Evolutionary conservation across 2,329 filamentous ascomycete genomes (phyloP).

Genomic region (Colletotrichum caudatum): DNA sequence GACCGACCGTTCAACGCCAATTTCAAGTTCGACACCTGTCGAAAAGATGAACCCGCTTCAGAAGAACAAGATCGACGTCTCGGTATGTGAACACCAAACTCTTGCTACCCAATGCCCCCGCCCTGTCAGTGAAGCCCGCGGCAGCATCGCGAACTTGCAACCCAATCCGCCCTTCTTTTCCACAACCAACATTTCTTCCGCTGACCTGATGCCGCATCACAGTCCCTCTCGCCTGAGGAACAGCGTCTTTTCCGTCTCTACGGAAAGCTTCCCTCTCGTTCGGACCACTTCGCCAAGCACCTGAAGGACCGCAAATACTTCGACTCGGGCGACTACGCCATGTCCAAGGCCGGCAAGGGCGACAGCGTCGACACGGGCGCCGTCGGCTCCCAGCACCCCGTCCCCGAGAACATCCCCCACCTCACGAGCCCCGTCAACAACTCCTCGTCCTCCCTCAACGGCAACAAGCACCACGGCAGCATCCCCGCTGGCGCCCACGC

Average conservation of each 20-base stretch:
- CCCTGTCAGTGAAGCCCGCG: constrained; percentile 20
- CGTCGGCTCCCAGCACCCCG: constrained; percentile 93
- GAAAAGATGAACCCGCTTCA: constrained; percentile 90
- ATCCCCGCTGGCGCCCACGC: constrained; percentile 62
- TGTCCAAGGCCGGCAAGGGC: constrained; percentile 97
- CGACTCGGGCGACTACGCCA: constrained; percentile 94
- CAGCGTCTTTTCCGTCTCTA: constrained; percentile 97
- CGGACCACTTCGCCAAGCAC: constrained; percentile 97
- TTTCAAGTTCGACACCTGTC: background rate
- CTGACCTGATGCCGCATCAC: constrained; percentile 44
- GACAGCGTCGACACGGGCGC: constrained; percentile 92
- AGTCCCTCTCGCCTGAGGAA: constrained; percentile 95
- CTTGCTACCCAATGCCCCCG: constrained; percentile 36
- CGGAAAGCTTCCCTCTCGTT: constrained; percentile 96
- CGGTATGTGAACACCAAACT: constrained; percentile 69
- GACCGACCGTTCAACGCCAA: background rate
- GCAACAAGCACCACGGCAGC: constrained; percentile 40
- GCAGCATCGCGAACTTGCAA: constrained; percentile 19
- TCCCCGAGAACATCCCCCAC: constrained; percentile 95
- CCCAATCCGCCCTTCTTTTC: background rate
- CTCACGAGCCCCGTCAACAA: constrained; percentile 74
- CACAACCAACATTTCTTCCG: constrained; percentile 22
- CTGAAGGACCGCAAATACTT: constrained; percentile 99
- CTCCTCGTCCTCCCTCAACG: constrained; percentile 41
- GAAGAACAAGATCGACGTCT: constrained; percentile 98